Percentiles rank a stretch among this genome's conserved stretches.
These are phyloP conservation scores for Vaccinium macrocarpon DNA, from an alignment of 148 eudicot genomes.

Conservation along the genomic window DNA sequence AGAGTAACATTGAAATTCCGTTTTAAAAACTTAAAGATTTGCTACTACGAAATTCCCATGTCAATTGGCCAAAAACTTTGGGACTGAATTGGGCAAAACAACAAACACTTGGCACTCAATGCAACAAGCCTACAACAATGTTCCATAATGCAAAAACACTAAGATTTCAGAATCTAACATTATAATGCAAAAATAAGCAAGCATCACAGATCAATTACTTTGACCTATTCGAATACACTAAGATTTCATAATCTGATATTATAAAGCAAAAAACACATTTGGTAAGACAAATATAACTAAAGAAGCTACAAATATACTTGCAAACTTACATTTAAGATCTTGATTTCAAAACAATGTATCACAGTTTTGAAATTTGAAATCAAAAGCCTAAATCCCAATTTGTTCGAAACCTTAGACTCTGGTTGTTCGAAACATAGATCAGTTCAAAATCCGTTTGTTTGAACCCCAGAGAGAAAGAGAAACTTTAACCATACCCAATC, in stretches of 20 bases:
- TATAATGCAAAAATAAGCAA: no score
- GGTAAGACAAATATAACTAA: background rate
- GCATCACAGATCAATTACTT: background rate
- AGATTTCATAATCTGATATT: slow-evolving; percentile 1
- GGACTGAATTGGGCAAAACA: background rate
- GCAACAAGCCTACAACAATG: background rate
- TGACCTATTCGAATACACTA: background rate
- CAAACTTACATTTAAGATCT: background rate
- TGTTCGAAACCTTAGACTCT: no score
- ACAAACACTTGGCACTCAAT: background rate
- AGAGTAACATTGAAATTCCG: background rate
- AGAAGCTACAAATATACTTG: background rate
- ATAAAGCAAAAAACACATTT: slow-evolving; percentile 8
- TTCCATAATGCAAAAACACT: background rate
- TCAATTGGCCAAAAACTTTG: background rate
- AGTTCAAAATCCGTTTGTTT: no score
- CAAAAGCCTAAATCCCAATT: no score
- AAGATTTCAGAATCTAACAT: no score
- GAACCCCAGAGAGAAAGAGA: no score
- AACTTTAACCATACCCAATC: no score
- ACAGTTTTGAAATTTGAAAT: no score
- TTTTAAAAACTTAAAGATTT: background rate
- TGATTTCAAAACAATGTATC: no score
- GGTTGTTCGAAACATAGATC: no score
- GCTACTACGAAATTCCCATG: background rate